phyloP scores from a whole-genome alignment of 306 rosid genomes.

The Cucurbita argyrosperma region DNA sequence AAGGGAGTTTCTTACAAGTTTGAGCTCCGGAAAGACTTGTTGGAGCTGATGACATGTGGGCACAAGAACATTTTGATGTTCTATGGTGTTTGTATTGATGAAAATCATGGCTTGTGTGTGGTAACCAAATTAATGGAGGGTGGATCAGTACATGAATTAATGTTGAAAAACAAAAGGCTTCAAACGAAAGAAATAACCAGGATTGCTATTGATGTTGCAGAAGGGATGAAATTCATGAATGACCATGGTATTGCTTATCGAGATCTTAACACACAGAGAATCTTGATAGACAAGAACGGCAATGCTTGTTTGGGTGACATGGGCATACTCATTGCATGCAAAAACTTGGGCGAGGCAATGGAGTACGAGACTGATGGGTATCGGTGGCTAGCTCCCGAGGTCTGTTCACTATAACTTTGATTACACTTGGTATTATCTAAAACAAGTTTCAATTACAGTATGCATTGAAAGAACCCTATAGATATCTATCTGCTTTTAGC shows the following conservation, averaged over 20 bases:
- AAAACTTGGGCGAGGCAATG: conserved; percentile 62
- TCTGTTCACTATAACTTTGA: conserved; percentile 23
- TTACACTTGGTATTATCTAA: conserved; percentile 3
- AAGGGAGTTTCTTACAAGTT: conserved; percentile 71
- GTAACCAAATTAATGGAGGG: conserved; percentile 85
- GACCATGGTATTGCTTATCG: conserved; percentile 70
- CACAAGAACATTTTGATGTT: conserved; percentile 70
- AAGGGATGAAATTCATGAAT: conserved; percentile 83
- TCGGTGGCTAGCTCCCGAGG: conserved; percentile 98
- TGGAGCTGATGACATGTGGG: conserved; percentile 84
- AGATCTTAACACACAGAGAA: conserved; percentile 74
- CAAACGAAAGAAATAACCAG: conserved; percentile 61
- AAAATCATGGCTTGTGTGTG: conserved; percentile 77
- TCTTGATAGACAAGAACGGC: conserved; percentile 70
- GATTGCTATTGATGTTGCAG: conserved; percentile 69
- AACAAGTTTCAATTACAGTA: background rate
- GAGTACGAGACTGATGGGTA: conserved; percentile 97
- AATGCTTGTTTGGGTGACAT: conserved; percentile 86
- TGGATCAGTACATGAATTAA: conserved; percentile 61
- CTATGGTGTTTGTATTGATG: conserved; percentile 71
- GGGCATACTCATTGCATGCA: conserved; percentile 81
- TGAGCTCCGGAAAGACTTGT: conserved; percentile 64
- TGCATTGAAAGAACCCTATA: background rate
- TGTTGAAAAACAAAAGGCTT: conserved; percentile 68
- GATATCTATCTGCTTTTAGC: background rate